These are phyloP conservation scores for Ascochyta fabae DNA, from an alignment of 2,329 filamentous ascomycete genomes.

Conservation along the genomic window DNA sequence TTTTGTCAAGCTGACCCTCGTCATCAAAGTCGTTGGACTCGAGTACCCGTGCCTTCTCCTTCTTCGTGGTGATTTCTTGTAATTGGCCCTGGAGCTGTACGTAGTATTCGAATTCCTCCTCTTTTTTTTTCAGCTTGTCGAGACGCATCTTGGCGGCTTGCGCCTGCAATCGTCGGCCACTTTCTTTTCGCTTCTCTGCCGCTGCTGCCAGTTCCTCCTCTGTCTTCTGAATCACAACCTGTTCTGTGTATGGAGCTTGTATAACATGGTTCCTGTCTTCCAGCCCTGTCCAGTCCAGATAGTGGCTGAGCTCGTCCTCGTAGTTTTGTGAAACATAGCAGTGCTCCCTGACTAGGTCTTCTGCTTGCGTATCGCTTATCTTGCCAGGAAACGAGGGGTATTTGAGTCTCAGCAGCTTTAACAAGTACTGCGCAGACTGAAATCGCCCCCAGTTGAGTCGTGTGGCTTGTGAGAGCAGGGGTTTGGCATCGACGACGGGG, in stretches of 20 bases:
- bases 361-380: conserved; percentile 83
- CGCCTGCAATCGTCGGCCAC: conserved; percentile 86
- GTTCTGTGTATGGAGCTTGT: conserved; percentile 93
- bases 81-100: conserved; percentile 79
- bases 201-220: conserved; percentile 90
- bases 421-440: conserved; percentile 87
- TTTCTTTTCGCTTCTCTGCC: conserved; percentile 94
- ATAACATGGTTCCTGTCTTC: conserved; percentile 89
- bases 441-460: conserved; percentile 94
- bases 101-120: conserved; percentile 94
- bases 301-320: conserved; percentile 75
- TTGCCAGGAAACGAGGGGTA: conserved; percentile 90
- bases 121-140: conserved; percentile 93
- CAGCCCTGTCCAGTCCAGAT: conserved; percentile 88
- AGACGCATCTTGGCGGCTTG: conserved; percentile 97
- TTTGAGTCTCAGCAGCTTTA: conserved; percentile 88
- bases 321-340: conserved; percentile 89
- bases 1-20: conserved; percentile 81
- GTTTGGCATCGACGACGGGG: conserved; percentile 85
- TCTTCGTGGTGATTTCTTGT: conserved; percentile 80
- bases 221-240: conserved; percentile 87
- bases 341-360: conserved; percentile 85
- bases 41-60: conserved; percentile 76
- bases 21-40: conserved; percentile 93
- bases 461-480: conserved; percentile 83